Evolutionary conservation across 2,329 filamentous ascomycete species (phyloP), one percentile per base, ranked within the genome.

Genomic region (Aquanectria penicillioides): DNA sequence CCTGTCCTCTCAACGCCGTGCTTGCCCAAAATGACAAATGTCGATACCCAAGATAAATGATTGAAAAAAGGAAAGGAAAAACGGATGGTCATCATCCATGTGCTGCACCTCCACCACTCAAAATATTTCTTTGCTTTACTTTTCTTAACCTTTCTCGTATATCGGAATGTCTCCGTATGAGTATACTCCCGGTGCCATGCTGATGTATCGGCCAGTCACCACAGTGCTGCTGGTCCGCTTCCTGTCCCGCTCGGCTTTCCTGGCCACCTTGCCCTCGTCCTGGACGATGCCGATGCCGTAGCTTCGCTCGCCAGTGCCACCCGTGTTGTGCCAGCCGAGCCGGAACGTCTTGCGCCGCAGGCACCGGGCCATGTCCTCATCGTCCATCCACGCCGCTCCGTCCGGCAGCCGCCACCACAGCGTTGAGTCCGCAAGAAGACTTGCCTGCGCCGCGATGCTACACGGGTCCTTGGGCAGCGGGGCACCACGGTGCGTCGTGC

Each of bases 361-460:
- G n/a, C 65, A 64, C 31, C 65, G 46, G 9, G 61, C 65, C n/a
- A 72, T 44, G 29, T 67, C 61, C 13, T 64, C 59, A 18, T 71
- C 68, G n/a, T 61, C 49, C 62, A 72, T 66, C 67, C 69, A 71
- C 26, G 69, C 68, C 8, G 64, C 65, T 18, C 70, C 70, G 12
- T 64, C 56, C 4, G 70, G 70, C 6, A 72, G 52, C 18, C 70
- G 65, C 59, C 64, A 68, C 69, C 69, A 70, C 15, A 71, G 15
- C 6, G 65, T 67, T 26, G 70, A 72, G 63, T 71, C 69, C 5
- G 67, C 67, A 18, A 72, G 58, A 29, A 72, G 66, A 53, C 70
- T 72, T 20, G 68, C 70, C 48, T 66, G 68, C 9, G 70, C 70
- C 9, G 70, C 70, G 22, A 72, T 70, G 26, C 70, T 72, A 8